phyloP scores from a whole-genome alignment of 2,329 filamentous ascomycete genomes.

The Ilyonectria sp. region DNA sequence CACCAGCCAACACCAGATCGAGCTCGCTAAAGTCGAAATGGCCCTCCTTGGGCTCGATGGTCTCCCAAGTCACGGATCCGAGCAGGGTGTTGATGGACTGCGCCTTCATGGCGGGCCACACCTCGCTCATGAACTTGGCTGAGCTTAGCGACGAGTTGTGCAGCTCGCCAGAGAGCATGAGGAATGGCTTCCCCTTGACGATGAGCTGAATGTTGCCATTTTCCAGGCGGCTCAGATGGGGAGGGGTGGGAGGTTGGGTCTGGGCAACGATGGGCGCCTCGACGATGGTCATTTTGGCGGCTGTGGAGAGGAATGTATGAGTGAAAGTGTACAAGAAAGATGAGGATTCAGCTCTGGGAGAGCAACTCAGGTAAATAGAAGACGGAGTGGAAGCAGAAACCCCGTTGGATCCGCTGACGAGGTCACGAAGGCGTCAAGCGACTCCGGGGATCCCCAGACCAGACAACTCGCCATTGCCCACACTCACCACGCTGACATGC shows the following conservation, averaged over 20 bases:
- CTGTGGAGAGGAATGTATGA: background rate
- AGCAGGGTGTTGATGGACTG: slow-evolving; percentile 56
- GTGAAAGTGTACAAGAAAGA: background rate
- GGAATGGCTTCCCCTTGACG: slow-evolving; percentile 55
- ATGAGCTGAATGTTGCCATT: slow-evolving; percentile 53
- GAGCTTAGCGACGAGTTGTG: slow-evolving; percentile 56
- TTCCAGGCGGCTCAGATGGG: slow-evolving; percentile 40
- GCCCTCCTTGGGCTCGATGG: slow-evolving; percentile 55
- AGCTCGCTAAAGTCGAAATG: slow-evolving; percentile 54
- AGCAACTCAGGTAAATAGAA: slow-evolving; percentile 11
- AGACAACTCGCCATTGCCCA: background rate
- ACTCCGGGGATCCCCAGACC: background rate
- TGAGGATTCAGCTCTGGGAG: background rate
- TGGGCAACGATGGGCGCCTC: background rate
- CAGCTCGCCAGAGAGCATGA: slow-evolving; percentile 54
- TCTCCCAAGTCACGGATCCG: slow-evolving; percentile 56
- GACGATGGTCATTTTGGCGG: slow-evolving; percentile 35
- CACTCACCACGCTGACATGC: slow-evolving; percentile 6
- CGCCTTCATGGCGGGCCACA: slow-evolving; percentile 52
- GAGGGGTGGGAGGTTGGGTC: slow-evolving; percentile 13
- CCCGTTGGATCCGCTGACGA: background rate
- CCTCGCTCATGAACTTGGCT: slow-evolving; percentile 51
- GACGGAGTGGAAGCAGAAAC: slow-evolving; percentile 7
- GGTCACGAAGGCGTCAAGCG: background rate
- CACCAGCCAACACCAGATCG: slow-evolving; percentile 51